Evolutionary conservation across 225 moss, liverwort and hornwort genomes (phyloP).

Genomic region (Physcomitrellopsis africana): DNA sequence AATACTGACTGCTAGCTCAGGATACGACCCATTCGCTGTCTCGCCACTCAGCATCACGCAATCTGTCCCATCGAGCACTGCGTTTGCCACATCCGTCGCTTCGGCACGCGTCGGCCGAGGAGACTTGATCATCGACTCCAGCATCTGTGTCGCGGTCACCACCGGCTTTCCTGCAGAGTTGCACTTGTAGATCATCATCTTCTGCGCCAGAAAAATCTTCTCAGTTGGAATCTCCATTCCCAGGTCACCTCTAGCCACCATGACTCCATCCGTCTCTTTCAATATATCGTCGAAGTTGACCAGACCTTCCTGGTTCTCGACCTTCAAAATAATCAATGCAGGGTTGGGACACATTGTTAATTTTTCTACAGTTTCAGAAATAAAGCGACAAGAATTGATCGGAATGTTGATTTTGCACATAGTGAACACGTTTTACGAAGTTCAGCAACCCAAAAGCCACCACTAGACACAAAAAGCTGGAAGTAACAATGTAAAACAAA

Average conservation of each 20-base stretch:
- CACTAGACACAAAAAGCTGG: no score
- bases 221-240: constrained; percentile 98
- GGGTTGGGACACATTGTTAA: no score
- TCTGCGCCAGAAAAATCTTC: constrained; percentile 93
- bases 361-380: no score
- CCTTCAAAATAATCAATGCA: constrained; percentile 36
- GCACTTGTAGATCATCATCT: constrained; percentile 99
- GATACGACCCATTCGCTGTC: constrained; percentile 86
- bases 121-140: constrained; percentile 97
- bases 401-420: no score
- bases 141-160: constrained; percentile 97
- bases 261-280: constrained; percentile 76
- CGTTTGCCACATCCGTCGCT: constrained; percentile 94
- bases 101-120: constrained; percentile 89
- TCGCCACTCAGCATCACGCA: constrained; percentile 97
- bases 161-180: constrained; percentile 97
- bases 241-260: constrained; percentile 94
- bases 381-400: no score
- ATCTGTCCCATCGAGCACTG: constrained; percentile 91
- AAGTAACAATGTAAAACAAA: no score
- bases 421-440: no score
- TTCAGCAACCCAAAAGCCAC: no score
- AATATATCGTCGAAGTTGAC: constrained; percentile 91
- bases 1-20: constrained; percentile 68
- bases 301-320: constrained; percentile 95